Evolutionary conservation across 148 eudicot genomes (phyloP), one percentile per base, ranked within the genome.

Genomic region (Silene conica): DNA sequence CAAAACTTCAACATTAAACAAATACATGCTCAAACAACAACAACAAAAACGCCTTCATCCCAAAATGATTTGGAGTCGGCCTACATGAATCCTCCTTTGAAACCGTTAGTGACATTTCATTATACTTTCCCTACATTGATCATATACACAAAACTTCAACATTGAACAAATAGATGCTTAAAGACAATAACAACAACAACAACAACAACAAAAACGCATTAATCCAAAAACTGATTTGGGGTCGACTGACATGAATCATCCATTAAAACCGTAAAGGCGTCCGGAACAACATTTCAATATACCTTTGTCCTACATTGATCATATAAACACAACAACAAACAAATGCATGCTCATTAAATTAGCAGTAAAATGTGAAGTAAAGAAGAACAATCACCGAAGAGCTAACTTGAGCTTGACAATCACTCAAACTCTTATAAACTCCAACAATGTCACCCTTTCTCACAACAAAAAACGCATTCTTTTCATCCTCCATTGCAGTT

Each of bases 391-490:
- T 77, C 80, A 89, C 92, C 66, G 89, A 87, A 67, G 84, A 81
- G 73, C 78, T 82, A 73, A 88, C 83, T 73, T 85, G 85, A 70
- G 87, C 82, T 85, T 93, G 92, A 76, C 91, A 86, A 74, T 89
- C 98, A 79, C 75, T 77, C 63, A 89, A 75, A 77, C 59, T 88
- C 69, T 79, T 88, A 74, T 91, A 91, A 45, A 93, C 86, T 23
- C 97, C 98, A 38, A 89, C 73, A 74, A 85, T 64, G 58, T 86
- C 95, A 55, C 98, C 95, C 76, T 87, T 93, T 63, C 87, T 74
- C 13, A 93, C 98, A 5, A 91, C 91, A 63, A 88, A 91, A 86
- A 80, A 89, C 12, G 89, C 92, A 22, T 89, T 87, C 75, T 82
- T 86, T 34, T 84, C 90, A 18, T 86, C 86, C 63, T 70, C 55